Conservation (phyloP, 1,284 basidiomycete genomes). For the Pterulicium gracile region DNA sequence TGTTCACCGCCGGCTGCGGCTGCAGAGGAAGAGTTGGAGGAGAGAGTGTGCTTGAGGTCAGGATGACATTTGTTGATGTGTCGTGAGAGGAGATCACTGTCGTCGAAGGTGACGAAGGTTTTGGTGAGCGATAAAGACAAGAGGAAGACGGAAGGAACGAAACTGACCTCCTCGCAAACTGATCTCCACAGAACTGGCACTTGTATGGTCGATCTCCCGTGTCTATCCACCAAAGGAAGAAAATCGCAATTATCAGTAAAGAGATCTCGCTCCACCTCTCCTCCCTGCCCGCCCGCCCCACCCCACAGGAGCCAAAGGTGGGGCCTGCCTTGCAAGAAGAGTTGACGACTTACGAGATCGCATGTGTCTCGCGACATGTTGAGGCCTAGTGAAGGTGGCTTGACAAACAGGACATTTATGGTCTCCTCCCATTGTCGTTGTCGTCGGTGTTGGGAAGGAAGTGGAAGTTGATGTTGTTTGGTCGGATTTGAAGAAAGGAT, state of each 20-base stretch:
- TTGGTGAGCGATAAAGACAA: conserved; percentile 7
- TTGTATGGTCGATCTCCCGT: conserved; percentile 90
- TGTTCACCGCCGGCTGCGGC: conserved; percentile 16
- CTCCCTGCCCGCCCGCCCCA: background rate
- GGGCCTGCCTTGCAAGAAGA: conserved; percentile 5
- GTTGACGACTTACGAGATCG: conserved; percentile 60
- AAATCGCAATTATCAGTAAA: background rate
- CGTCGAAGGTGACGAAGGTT: conserved; percentile 1
- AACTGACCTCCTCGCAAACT: conserved; percentile 75
- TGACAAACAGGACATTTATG: conserved; percentile 76
- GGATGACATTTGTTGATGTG: conserved; percentile 88
- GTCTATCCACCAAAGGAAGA: conserved; percentile 33
- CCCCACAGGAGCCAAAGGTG: conserved; percentile 9
- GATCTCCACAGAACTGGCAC: conserved; percentile 80
- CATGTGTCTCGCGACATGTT: conserved; percentile 86
- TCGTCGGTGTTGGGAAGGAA: background rate
- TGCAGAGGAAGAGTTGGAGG: background rate
- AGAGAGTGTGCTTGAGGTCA: conserved; percentile 48
- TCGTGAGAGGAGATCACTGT: conserved; percentile 70
- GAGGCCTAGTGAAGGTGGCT: conserved; percentile 80
- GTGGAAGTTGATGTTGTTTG: background rate
- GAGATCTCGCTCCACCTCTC: conserved; percentile 2
- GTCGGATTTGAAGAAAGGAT: too few species aligned
- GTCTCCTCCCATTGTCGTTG: conserved; percentile 46
- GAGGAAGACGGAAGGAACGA: conserved; percentile 7